Percentiles rank a stretch among this genome's conserved stretches.
These are phyloP conservation scores for Ogataea philodendri DNA, from an alignment of 805 yeast species.

Conservation along the genomic window DNA sequence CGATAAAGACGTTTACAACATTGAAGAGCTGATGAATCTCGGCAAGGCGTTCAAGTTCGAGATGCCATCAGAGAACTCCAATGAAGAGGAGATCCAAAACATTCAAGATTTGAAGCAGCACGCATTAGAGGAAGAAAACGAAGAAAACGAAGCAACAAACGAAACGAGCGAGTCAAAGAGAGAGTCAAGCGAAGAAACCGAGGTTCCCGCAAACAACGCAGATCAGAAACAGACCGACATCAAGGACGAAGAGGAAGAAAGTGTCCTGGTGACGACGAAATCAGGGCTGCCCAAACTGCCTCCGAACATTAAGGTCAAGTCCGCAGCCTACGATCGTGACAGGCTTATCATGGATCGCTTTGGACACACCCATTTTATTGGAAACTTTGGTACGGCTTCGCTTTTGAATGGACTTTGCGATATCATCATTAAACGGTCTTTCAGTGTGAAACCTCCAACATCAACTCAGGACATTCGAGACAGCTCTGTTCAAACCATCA, in stretches of 20 bases:
- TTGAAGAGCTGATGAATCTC: constrained; percentile 40
- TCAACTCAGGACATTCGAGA: constrained; percentile 35
- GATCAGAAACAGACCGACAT: not conserved
- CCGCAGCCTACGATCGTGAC: constrained; percentile 29
- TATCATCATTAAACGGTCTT: constrained; percentile 39
- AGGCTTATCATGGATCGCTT: constrained; percentile 42
- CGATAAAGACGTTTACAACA: constrained; percentile 42
- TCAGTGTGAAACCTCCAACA: constrained; percentile 36
- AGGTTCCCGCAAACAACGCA: not conserved
- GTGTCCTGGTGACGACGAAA: too few relatives aligned
- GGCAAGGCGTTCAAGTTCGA: constrained; percentile 35
- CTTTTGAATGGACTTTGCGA: constrained; percentile 43
- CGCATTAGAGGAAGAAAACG: constrained; percentile 1
- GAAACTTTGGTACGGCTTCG: constrained; percentile 46
- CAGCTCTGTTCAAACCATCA: constrained; percentile 34
- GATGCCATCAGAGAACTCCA: constrained; percentile 34
- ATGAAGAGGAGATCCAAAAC: constrained; percentile 16
- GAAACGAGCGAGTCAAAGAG: not conserved
- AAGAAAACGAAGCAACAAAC: constrained; percentile 3
- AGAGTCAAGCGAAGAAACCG: not conserved
- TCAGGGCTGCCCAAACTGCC: constrained; percentile 19
- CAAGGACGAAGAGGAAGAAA: constrained; percentile 2
- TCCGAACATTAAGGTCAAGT: constrained; percentile 21
- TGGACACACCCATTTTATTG: constrained; percentile 49
- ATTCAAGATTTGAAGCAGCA: constrained; percentile 6